Evolutionary conservation across 257 asterid species (phyloP).

Genomic region (Gardenia jasminoides): DNA sequence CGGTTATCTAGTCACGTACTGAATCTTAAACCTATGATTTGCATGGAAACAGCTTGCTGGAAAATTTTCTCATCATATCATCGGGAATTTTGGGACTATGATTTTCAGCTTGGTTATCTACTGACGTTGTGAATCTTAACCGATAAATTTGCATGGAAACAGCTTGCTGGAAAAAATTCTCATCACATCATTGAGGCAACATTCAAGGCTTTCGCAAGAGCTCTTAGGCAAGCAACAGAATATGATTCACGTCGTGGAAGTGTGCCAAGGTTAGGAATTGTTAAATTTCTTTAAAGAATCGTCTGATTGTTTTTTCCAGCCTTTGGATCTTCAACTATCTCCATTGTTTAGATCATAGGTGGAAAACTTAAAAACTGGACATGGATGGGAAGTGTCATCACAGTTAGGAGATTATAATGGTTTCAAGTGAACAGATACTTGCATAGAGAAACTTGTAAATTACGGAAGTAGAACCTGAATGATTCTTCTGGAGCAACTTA

Average conservation of each 20-base stretch:
- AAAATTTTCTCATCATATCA: slow-evolving; percentile 90
- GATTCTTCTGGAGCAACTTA: neutral
- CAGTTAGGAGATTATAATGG: neutral
- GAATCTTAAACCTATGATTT: slow-evolving; percentile 2
- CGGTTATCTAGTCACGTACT: neutral
- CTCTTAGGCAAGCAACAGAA: slow-evolving; percentile 96
- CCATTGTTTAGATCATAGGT: neutral
- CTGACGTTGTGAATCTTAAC: neutral
- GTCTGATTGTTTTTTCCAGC: neutral
- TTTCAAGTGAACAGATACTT: neutral
- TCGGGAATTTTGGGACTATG: slow-evolving; percentile 33
- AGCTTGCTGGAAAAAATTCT: slow-evolving; percentile 94
- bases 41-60: slow-evolving; percentile 71
- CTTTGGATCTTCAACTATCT: neutral
- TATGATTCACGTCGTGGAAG: slow-evolving; percentile 85
- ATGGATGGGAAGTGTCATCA: neutral
- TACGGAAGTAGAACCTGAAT: neutral
- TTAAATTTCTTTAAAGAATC: neutral
- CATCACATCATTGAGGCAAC: slow-evolving; percentile 99
- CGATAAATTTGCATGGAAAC: slow-evolving; percentile 22
- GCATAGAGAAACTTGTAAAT: too few relatives aligned
- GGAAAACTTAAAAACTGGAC: neutral
- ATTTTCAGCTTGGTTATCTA: neutral
- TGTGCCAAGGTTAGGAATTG: slow-evolving; percentile 66
- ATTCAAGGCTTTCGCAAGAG: slow-evolving; percentile 98